Percentiles rank a stretch among this genome's conserved stretches.
phyloP scores from a whole-genome alignment of 106 monocot genomes.

The Allium sativum region DNA sequence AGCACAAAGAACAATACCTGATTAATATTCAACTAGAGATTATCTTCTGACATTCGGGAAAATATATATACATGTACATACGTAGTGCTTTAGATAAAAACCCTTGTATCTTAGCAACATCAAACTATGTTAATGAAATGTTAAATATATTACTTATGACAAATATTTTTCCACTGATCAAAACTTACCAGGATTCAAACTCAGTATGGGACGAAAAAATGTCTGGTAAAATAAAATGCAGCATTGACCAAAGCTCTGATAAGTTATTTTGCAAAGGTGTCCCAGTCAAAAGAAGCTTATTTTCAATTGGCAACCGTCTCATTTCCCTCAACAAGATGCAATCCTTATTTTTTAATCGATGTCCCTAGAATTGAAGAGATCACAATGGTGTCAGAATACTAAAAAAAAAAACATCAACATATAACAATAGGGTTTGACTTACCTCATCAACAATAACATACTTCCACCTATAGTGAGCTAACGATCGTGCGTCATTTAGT shows the following conservation, averaged over 20 bases:
- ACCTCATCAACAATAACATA: constrained; percentile 98
- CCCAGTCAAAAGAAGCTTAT: constrained; percentile 97
- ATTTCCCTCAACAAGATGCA: constrained; percentile 61
- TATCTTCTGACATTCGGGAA: too few species aligned
- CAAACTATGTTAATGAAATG: too few species aligned
- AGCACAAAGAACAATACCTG: too few species aligned
- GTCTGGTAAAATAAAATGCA: constrained; percentile 95
- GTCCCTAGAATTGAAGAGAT: constrained; percentile 46
- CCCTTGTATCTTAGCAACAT: too few species aligned
- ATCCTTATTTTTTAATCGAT: constrained; percentile 83
- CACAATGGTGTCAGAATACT: not conserved
- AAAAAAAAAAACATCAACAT: not conserved
- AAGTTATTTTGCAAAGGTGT: constrained; percentile 95
- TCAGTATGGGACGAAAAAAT: constrained; percentile 83
- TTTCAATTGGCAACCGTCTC: constrained; percentile 74
- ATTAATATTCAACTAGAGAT: too few species aligned
- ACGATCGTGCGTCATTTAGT: constrained; percentile 45
- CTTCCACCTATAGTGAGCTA: constrained; percentile 75
- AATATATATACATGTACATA: too few species aligned
- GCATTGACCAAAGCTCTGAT: constrained; percentile 88
- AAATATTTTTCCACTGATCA: too few species aligned
- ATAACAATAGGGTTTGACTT: not conserved
- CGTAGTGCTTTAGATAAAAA: too few species aligned
- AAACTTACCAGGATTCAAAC: constrained; percentile 88
- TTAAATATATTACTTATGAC: too few species aligned